Evolutionary conservation across 176 grass and related monocot species (phyloP), one percentile per base, ranked within the genome.

Genomic region (Urochloa ruziziensis): DNA sequence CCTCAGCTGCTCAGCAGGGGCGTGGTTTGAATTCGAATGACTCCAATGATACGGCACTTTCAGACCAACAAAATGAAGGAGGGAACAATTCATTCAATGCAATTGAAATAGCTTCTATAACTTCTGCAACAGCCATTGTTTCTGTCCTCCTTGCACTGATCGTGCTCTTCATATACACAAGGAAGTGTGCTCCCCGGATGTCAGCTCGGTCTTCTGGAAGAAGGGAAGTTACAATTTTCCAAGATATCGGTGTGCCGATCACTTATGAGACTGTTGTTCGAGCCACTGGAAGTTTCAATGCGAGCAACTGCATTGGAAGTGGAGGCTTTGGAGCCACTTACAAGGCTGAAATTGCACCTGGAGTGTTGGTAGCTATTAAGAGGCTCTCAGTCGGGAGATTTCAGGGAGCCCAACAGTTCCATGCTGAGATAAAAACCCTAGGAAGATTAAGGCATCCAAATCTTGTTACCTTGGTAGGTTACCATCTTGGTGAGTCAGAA

Each of bases 381-480:
- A 90, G 95, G 42, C 95, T 97, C 48, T 94, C 92, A 72, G 92
- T 97, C 34, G 95, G 95, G 48, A 92, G 88, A 67, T 92, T 97
- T 61, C 92, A 97, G 73, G 95, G 95, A 54, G 60, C 86, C 34
- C 90, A 97, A 64, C 95, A 97, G 83, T 97, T 97, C 35, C 80
- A 97, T 82, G 95, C 95, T 42, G 95, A 97, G 87, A 97, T 97
- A 70, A 97, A 97, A 92, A 97, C 95, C 69, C 86, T 97, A 11
- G 95, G 92, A 69, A 92, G 90, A 85, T 87, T 92, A 80, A 80
- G 92, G n/a, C 95, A 97, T 63, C 59, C 84, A 33, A 97, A 97
- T 82, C 92, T 97, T 77, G 95, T 97, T 83, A 97, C 95, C 24
- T 88, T 97, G 57, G 81, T 94, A 64, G 95, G 95, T 39, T 97